These are phyloP conservation scores for Porcisia deanei DNA, from an alignment of 208 protist genomes.

Conservation along the genomic window DNA sequence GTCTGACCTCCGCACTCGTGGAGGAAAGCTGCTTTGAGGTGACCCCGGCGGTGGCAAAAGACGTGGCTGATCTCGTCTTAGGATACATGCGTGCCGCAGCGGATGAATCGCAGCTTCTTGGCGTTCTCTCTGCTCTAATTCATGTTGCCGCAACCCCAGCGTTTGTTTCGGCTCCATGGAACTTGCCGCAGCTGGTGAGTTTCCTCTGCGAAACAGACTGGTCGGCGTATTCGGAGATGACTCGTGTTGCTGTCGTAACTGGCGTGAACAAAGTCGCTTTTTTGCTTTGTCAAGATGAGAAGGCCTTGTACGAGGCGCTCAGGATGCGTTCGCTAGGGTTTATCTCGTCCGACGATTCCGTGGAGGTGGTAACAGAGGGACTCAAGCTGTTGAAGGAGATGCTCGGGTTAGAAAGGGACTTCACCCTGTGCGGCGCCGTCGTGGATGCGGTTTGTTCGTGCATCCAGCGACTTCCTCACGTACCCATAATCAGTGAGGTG, in stretches of 20 bases:
- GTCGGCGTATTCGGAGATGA: slow-evolving; percentile 37
- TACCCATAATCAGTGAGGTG: slow-evolving; percentile 55
- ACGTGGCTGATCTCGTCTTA: slow-evolving; percentile 47
- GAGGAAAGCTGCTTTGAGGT: slow-evolving; percentile 79
- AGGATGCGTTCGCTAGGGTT: slow-evolving; percentile 20
- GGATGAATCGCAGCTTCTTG: slow-evolving; percentile 54
- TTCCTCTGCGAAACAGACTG: slow-evolving; percentile 71
- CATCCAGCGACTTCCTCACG: slow-evolving; percentile 53
- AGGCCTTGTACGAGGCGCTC: slow-evolving; percentile 35
- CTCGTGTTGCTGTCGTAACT: slow-evolving; percentile 42
- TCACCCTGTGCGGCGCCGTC: slow-evolving; percentile 19
- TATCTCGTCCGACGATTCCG: slow-evolving; percentile 27
- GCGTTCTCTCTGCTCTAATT: slow-evolving; percentile 57
- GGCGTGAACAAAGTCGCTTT: slow-evolving; percentile 42
- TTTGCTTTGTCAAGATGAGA: slow-evolving; percentile 45
- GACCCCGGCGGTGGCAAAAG: slow-evolving; percentile 38
- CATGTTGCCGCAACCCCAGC: slow-evolving; percentile 47
- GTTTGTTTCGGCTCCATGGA: slow-evolving; percentile 64
- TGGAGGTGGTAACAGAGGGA: slow-evolving; percentile 34
- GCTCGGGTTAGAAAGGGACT: slow-evolving; percentile 26
- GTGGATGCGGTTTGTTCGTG: slow-evolving; percentile 43
- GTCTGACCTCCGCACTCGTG: slow-evolving; percentile 64
- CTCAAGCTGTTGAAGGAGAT: slow-evolving; percentile 35
- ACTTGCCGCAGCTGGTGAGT: slow-evolving; percentile 41
- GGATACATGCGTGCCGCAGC: slow-evolving; percentile 43